A percentile compares a stretch with the other conserved stretches of the same genome.
Conservation (phyloP, 768 basidiomycete species). For the Galerina marginata region DNA sequence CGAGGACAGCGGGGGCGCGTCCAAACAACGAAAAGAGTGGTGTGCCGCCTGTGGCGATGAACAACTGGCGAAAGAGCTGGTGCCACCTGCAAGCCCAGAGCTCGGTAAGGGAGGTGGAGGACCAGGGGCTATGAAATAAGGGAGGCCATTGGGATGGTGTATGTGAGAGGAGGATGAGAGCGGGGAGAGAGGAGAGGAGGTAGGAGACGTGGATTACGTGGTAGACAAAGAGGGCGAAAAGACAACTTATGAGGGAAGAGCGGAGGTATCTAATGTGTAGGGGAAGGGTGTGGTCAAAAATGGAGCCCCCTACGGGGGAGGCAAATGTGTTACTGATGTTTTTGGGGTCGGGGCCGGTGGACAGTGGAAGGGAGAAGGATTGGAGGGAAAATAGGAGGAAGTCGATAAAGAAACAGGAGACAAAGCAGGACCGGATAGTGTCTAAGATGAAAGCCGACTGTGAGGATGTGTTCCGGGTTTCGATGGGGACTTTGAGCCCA, state of each 20-base stretch:
- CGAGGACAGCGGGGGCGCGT: slow-evolving; percentile 40
- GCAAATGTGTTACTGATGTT: no score
- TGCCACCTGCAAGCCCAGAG: slow-evolving; percentile 75
- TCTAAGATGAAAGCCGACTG: slow-evolving; percentile 40
- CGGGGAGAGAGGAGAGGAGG: slow-evolving; percentile 46
- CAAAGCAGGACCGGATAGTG: slow-evolving; percentile 37
- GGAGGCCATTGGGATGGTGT: slow-evolving; percentile 66
- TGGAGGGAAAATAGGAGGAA: slow-evolving; percentile 51
- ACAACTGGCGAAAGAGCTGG: slow-evolving; percentile 64
- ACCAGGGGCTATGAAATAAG: slow-evolving; percentile 62
- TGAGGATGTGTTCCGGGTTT: slow-evolving; percentile 45
- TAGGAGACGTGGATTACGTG: slow-evolving; percentile 49
- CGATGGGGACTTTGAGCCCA: slow-evolving; percentile 44
- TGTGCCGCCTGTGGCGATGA: slow-evolving; percentile 55
- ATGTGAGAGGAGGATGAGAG: slow-evolving; percentile 52
- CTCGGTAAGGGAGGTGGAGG: slow-evolving; percentile 57
- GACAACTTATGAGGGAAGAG: slow-evolving; percentile 47
- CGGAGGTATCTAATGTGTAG: slow-evolving; percentile 42
- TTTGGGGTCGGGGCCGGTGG: no score
- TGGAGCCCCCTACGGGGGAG: no score
- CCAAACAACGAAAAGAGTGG: slow-evolving; percentile 51
- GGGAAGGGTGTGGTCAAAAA: slow-evolving; percentile 39
- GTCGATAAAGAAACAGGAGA: slow-evolving; percentile 48
- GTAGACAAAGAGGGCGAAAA: slow-evolving; percentile 52
- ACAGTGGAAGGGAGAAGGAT: slow-evolving; percentile 46